Evolutionary conservation across 73 alveolate species (phyloP).

Genomic region (Stentor coeruleus): DNA sequence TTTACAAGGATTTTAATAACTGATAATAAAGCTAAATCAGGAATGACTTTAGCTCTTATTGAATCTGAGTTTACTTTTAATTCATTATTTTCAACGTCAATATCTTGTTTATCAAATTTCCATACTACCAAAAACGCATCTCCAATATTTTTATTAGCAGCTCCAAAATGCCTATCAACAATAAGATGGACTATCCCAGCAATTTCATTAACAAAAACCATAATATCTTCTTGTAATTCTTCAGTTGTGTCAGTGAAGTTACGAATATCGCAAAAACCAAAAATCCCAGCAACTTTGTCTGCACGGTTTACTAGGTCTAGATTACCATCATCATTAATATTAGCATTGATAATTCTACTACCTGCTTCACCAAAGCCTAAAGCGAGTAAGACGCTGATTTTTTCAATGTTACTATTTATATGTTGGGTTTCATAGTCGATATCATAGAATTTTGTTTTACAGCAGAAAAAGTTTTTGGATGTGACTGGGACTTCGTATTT

Average conservation of each 20-base stretch:
- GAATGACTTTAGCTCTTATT: constrained; percentile 13
- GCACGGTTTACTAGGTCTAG: constrained; percentile 97
- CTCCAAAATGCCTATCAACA: constrained; percentile 70
- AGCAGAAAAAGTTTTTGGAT: background rate
- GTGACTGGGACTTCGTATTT: background rate
- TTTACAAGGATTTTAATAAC: constrained; percentile 36
- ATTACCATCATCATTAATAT: constrained; percentile 86
- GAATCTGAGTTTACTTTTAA: constrained; percentile 27
- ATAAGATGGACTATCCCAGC: constrained; percentile 85
- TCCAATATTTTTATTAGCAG: constrained; percentile 88
- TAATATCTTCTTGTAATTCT: constrained; percentile 81
- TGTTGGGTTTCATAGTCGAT: constrained; percentile 72
- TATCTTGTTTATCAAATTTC: constrained; percentile 67
- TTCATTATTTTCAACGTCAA: constrained; percentile 58
- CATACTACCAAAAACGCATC: constrained; percentile 88
- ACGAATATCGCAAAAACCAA: constrained; percentile 98
- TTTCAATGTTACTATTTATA: constrained; percentile 83
- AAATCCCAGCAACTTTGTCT: constrained; percentile 83
- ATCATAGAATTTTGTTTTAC: background rate
- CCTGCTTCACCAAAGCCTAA: constrained; percentile 99
- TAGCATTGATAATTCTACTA: constrained; percentile 80
- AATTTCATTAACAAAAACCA: constrained; percentile 68
- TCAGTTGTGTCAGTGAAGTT: constrained; percentile 98
- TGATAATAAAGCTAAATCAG: constrained; percentile 78
- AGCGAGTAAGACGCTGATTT: constrained; percentile 93